Evolutionary conservation across 164 flowering plant species (phyloP).

Genomic region (Hamamelis virginiana): DNA sequence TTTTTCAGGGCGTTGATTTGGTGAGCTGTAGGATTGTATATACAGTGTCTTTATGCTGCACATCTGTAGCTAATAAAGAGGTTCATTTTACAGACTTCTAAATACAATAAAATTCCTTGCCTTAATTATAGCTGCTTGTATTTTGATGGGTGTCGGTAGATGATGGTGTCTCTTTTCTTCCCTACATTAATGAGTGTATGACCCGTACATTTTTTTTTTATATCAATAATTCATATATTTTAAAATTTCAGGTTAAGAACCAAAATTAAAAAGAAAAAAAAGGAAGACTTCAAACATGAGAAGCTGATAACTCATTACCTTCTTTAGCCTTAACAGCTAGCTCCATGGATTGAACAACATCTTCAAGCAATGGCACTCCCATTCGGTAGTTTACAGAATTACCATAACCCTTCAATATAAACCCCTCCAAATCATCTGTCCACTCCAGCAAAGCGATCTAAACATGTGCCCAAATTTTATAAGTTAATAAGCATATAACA

Average conservation of each 20-base stretch:
- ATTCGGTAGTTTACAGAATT: conserved; percentile 78
- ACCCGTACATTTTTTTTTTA: too few species aligned
- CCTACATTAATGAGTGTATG: too few species aligned
- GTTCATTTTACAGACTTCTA: too few species aligned
- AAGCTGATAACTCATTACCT: conserved; percentile 45
- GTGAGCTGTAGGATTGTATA: too few species aligned
- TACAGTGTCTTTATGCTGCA: too few species aligned
- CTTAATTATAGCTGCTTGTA: background rate
- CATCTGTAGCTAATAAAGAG: background rate
- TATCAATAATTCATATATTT: too few species aligned
- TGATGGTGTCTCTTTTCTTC: background rate
- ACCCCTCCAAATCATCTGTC: conserved; percentile 89
- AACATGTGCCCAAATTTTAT: conserved; percentile 3
- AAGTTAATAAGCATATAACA: background rate
- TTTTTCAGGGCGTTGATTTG: too few species aligned
- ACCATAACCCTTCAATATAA: conserved; percentile 91
- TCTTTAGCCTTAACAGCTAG: conserved; percentile 75
- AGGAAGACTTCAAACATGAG: too few species aligned
- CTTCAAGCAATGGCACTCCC: conserved; percentile 90
- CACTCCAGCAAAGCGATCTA: conserved; percentile 87
- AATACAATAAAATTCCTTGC: background rate
- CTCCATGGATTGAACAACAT: conserved; percentile 83
- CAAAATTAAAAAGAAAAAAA: too few species aligned
- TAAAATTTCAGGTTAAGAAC: too few species aligned
- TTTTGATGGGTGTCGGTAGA: background rate